Percentiles rank a stretch among this genome's conserved stretches.
Evolutionary conservation across 1,284 basidiomycete genomes (phyloP).

Genomic region (Coniferiporia sulphurascens): DNA sequence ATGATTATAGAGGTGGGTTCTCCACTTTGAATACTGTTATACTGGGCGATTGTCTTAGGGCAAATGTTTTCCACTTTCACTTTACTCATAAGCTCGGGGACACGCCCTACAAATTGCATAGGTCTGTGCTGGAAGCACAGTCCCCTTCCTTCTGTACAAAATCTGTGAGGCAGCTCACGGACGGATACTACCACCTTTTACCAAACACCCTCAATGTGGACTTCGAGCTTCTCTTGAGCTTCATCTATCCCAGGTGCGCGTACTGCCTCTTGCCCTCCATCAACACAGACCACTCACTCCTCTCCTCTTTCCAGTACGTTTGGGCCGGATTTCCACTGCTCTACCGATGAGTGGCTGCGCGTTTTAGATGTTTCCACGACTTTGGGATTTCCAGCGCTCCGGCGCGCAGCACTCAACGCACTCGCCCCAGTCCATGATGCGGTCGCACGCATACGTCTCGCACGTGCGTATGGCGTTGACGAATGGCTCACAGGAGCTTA

Average conservation of each 20-base stretch:
- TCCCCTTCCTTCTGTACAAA: neutral
- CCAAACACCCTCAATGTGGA: neutral
- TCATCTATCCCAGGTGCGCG: constrained; percentile 6
- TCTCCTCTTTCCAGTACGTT: neutral
- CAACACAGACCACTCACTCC: neutral
- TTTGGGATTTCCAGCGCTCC: neutral
- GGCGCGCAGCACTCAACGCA: neutral
- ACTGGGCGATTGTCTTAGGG: no score
- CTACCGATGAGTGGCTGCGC: constrained; percentile 1
- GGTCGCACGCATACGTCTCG: constrained; percentile 3
- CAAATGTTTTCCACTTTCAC: neutral
- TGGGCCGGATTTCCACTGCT: neutral
- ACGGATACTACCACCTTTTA: neutral
- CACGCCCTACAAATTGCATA: constrained; percentile 2
- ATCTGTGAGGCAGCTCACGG: neutral
- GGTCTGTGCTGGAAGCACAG: neutral
- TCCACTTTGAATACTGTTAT: neutral
- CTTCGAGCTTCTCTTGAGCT: constrained; percentile 5
- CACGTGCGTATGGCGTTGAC: neutral
- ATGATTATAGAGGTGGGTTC: neutral
- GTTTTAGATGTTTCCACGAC: neutral
- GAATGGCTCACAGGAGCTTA: neutral
- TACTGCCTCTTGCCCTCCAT: no score
- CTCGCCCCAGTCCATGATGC: neutral
- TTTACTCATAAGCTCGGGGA: neutral